Conservation (phyloP, 257 asterid genomes). For the Solanum etuberosum region DNA sequence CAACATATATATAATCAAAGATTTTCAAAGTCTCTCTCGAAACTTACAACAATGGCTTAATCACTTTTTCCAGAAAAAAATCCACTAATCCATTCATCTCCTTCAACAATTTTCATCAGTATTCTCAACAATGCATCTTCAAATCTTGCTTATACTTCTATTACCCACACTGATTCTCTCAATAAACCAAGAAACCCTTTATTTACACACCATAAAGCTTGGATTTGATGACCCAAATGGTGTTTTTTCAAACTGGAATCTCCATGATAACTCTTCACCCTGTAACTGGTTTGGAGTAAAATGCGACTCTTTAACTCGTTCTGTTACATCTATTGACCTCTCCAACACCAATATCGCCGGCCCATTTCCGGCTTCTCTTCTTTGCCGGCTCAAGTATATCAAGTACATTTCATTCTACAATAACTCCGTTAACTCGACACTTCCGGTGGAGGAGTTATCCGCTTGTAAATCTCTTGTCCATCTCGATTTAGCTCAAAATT, state of each 20-base stretch:
- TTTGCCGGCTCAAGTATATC: conserved; percentile 38
- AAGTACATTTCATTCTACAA: conserved; percentile 56
- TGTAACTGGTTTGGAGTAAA: conserved; percentile 75
- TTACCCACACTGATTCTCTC: conserved; percentile 19
- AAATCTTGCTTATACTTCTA: conserved; percentile 10
- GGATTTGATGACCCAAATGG: conserved; percentile 66
- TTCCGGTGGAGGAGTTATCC: conserved; percentile 26
- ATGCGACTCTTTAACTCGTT: conserved; percentile 33
- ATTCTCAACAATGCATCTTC: conserved; percentile 1
- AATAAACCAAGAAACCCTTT: conserved; percentile 52
- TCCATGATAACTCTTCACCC: conserved; percentile 30
- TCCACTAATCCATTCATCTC: background rate
- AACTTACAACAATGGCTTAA: background rate
- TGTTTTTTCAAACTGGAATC: conserved; percentile 58
- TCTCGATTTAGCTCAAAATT: conserved; percentile 76
- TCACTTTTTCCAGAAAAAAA: background rate
- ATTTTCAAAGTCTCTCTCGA: background rate
- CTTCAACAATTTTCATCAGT: background rate
- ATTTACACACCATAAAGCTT: conserved; percentile 49
- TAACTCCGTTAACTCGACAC: conserved; percentile 59
- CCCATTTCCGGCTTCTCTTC: conserved; percentile 55
- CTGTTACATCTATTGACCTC: conserved; percentile 65
- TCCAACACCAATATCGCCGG: conserved; percentile 73
- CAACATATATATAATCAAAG: background rate
- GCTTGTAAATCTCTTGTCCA: conserved; percentile 53